These are phyloP conservation scores for Neocatenulostroma microsporum DNA, from an alignment of 2,329 filamentous ascomycete genomes.

Conservation along the genomic window DNA sequence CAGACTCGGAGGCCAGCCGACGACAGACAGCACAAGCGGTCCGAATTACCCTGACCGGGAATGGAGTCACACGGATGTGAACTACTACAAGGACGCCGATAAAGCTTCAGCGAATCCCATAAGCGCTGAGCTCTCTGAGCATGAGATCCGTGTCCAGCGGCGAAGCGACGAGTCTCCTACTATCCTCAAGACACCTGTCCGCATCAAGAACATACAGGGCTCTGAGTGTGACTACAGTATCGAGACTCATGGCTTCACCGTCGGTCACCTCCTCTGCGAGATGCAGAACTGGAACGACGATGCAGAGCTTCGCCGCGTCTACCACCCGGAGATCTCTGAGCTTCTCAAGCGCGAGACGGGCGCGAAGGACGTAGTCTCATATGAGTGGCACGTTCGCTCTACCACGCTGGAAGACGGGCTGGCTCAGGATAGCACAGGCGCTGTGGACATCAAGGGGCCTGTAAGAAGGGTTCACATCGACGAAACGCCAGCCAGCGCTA, in stretches of 20 bases:
- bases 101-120: constrained; percentile 3
- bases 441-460: constrained; percentile 14
- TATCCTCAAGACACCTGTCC: constrained; percentile 7
- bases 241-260: constrained; percentile 11
- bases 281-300: constrained; percentile 9
- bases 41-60: constrained; percentile 5
- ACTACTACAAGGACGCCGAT: constrained; percentile 12
- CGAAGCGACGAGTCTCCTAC: constrained; percentile 12
- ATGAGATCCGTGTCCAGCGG: constrained; percentile 9
- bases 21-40: too few species aligned
- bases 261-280: constrained; percentile 6
- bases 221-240: constrained; percentile 8
- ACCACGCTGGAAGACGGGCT: constrained; percentile 11
- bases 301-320: constrained; percentile 9
- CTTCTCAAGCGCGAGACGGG: constrained; percentile 12
- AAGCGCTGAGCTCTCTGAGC: constrained; percentile 10
- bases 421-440: constrained; percentile 8
- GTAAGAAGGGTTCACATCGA: constrained; percentile 15
- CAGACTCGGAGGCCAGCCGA: too few species aligned
- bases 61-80: constrained; percentile 10
- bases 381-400: constrained; percentile 12
- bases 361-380: constrained; percentile 10
- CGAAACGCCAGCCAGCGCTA: constrained; percentile 9
- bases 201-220: constrained; percentile 14
- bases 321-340: constrained; percentile 11